phyloP scores from a whole-genome alignment of 495 filamentous ascomycete species.

The Daldinia decipiens region DNA sequence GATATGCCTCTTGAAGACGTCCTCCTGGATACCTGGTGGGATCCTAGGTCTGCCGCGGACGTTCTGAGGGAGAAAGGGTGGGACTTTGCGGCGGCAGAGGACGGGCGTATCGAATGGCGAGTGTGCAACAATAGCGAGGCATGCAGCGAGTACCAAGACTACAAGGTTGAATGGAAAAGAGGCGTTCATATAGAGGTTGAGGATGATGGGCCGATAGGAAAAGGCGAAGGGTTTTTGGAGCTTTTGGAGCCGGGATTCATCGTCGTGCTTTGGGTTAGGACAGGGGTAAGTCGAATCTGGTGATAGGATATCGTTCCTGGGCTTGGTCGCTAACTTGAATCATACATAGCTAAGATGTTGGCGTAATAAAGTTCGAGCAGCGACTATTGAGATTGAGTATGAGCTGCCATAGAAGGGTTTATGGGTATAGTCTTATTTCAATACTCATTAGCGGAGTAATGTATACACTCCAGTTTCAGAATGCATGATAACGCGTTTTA shows the following conservation, averaged over 20 bases:
- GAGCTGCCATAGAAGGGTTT: neutral
- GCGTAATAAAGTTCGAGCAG: slow-evolving; percentile 21
- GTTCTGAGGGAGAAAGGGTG: slow-evolving; percentile 19
- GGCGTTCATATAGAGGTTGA: slow-evolving; percentile 12
- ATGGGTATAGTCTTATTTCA: too few species aligned
- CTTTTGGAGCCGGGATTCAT: slow-evolving; percentile 18
- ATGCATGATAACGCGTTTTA: too few species aligned
- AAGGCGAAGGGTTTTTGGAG: slow-evolving; percentile 27
- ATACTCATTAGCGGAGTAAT: too few species aligned
- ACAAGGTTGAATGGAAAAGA: slow-evolving; percentile 31
- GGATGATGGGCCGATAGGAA: slow-evolving; percentile 17
- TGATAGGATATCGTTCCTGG: neutral
- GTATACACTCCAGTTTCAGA: too few species aligned
- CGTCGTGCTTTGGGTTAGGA: slow-evolving; percentile 33
- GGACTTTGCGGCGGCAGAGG: slow-evolving; percentile 28
- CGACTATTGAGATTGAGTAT: slow-evolving; percentile 38
- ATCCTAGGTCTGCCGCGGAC: neutral
- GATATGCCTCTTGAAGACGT: slow-evolving; percentile 13
- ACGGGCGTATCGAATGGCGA: slow-evolving; percentile 24
- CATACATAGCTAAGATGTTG: slow-evolving; percentile 1
- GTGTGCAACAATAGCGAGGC: slow-evolving; percentile 31
- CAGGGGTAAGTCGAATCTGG: slow-evolving; percentile 23
- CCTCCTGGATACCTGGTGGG: slow-evolving; percentile 9
- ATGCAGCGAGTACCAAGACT: neutral
- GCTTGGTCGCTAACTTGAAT: slow-evolving; percentile 1